Conservation (phyloP, 352 stramenopile species). For the Phytophthora colocasiae region DNA sequence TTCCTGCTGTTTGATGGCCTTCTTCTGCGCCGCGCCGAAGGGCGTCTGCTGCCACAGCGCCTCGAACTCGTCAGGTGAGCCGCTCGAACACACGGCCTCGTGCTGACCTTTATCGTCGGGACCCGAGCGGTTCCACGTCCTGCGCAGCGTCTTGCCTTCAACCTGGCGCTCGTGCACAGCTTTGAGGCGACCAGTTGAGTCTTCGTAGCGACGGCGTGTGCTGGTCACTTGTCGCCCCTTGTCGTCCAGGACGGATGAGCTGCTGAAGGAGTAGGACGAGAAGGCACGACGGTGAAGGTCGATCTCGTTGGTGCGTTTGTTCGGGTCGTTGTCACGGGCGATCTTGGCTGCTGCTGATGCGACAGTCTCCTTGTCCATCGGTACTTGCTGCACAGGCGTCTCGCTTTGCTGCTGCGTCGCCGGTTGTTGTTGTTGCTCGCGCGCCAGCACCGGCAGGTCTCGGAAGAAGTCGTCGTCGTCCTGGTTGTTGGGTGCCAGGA, state of each 20-base stretch:
- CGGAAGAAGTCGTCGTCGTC: constrained; percentile 24
- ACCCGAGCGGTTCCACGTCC: constrained; percentile 41
- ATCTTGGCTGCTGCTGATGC: too few relatives aligned
- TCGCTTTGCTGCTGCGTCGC: constrained; percentile 3
- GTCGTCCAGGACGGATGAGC: constrained; percentile 40
- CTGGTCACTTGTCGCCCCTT: constrained; percentile 42
- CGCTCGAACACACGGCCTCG: constrained; percentile 42
- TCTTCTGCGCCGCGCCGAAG: constrained; percentile 53
- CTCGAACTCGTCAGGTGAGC: constrained; percentile 59
- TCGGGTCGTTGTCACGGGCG: not conserved
- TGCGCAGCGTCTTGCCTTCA: constrained; percentile 45
- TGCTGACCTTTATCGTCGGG: constrained; percentile 45
- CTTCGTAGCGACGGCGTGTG: constrained; percentile 41
- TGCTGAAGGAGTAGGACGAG: constrained; percentile 60
- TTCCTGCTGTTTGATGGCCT: constrained; percentile 21
- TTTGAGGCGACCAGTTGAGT: constrained; percentile 58
- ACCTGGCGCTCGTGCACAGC: constrained; percentile 33
- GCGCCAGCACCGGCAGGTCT: constrained; percentile 13
- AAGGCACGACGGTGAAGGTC: constrained; percentile 3
- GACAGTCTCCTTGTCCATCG: constrained; percentile 14
- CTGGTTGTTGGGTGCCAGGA: constrained; percentile 6
- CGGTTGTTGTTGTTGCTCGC: constrained; percentile 9
- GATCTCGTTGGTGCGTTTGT: not conserved
- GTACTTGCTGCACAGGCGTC: constrained; percentile 2
- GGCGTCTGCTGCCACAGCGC: constrained; percentile 52